These are phyloP conservation scores for Cudoniella acicularis DNA, from an alignment of 495 filamentous ascomycete species.

Conservation along the genomic window DNA sequence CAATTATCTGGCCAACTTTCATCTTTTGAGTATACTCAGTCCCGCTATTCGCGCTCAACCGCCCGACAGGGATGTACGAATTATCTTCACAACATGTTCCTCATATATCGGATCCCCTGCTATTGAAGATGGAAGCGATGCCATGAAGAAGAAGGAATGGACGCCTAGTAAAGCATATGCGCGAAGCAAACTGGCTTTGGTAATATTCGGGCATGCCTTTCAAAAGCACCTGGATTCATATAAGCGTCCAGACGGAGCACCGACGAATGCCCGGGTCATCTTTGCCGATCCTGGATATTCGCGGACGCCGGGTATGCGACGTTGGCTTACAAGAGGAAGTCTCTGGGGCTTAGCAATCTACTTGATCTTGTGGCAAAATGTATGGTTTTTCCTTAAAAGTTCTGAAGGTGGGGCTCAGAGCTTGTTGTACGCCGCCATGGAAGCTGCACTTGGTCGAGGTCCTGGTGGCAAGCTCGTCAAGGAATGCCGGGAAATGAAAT, in stretches of 20 bases:
- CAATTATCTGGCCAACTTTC: constrained; percentile 95
- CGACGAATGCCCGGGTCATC: constrained; percentile 74
- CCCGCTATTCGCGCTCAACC: constrained; percentile 88
- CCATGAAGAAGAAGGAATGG: constrained; percentile 46
- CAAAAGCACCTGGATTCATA: constrained; percentile 84
- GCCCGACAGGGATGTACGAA: constrained; percentile 84
- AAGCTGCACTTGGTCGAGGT: constrained; percentile 58
- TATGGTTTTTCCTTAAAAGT: constrained; percentile 87
- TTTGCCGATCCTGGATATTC: constrained; percentile 81
- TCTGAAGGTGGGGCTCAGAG: constrained; percentile 79
- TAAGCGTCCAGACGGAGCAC: constrained; percentile 74
- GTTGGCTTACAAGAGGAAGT: constrained; percentile 80
- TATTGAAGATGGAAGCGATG: constrained; percentile 39
- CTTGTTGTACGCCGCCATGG: constrained; percentile 82
- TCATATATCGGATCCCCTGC: constrained; percentile 73
- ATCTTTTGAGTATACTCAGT: constrained; percentile 83
- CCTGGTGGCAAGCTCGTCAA: constrained; percentile 72
- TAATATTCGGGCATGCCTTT: constrained; percentile 81
- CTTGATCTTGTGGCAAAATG: constrained; percentile 69
- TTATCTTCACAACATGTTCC: constrained; percentile 83
- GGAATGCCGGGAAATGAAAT: constrained; percentile 77
- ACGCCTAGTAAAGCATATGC: constrained; percentile 60
- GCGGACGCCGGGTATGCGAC: constrained; percentile 79
- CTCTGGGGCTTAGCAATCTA: constrained; percentile 81
- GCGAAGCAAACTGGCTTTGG: constrained; percentile 83